Percentiles rank a stretch among this genome's conserved stretches.
These are phyloP conservation scores for Forsythia viridissima DNA, from an alignment of 257 asterid species.

Conservation along the genomic window DNA sequence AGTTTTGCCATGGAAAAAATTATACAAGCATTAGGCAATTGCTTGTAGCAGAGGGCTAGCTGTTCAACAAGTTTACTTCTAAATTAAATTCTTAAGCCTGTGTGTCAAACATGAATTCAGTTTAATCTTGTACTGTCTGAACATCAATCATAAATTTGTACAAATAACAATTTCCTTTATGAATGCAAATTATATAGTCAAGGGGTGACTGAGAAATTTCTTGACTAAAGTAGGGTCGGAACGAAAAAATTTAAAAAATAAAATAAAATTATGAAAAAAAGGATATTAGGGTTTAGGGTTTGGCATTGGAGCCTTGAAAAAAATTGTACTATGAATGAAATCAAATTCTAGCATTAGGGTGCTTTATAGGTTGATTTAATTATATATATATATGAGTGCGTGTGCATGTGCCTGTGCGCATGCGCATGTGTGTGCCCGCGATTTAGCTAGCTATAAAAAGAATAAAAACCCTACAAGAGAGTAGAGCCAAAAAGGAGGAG, in stretches of 20 bases:
- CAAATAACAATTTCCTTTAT: background rate
- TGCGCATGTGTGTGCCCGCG: too few relatives aligned
- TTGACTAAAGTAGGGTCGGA: background rate
- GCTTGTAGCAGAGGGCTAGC: too few relatives aligned
- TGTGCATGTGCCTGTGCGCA: too few relatives aligned
- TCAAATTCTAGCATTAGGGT: background rate
- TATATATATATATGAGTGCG: too few relatives aligned
- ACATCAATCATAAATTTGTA: background rate
- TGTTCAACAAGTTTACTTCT: too few relatives aligned
- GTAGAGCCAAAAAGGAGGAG: background rate
- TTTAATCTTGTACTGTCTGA: background rate
- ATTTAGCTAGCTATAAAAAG: background rate
- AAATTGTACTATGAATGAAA: background rate
- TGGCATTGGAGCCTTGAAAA: background rate
- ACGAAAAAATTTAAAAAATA: too few relatives aligned
- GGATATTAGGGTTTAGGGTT: background rate
- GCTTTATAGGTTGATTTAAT: background rate
- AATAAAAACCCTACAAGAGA: background rate
- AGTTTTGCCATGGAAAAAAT: background rate
- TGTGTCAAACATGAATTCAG: background rate
- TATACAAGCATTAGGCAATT: too few relatives aligned
- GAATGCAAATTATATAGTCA: background rate
- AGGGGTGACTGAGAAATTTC: background rate
- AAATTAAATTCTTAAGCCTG: background rate
- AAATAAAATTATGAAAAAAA: too few relatives aligned